These are phyloP conservation scores for Sporothrix euskadiensis DNA, from an alignment of 2,329 filamentous ascomycete genomes.

Conservation along the genomic window DNA sequence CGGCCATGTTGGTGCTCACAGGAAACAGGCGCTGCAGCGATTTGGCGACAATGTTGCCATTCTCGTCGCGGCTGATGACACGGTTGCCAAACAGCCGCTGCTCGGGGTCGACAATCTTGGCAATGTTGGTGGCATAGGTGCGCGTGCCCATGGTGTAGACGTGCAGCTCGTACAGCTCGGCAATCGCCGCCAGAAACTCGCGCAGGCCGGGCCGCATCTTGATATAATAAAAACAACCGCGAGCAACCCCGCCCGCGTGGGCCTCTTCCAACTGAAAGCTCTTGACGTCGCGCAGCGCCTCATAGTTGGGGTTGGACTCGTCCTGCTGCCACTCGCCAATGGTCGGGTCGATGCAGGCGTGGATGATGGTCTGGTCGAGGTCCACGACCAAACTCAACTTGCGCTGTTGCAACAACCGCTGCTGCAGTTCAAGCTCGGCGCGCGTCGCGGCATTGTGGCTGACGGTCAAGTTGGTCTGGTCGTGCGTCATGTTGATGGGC, in stretches of 20 bases:
- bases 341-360: slow-evolving; percentile 95
- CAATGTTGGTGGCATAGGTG: slow-evolving; percentile 91
- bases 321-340: slow-evolving; percentile 95
- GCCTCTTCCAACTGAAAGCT: slow-evolving; percentile 91
- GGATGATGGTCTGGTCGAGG: slow-evolving; percentile 96
- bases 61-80: slow-evolving; percentile 95
- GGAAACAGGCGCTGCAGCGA: slow-evolving; percentile 89
- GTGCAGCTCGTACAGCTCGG: slow-evolving; percentile 86
- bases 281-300: slow-evolving; percentile 83
- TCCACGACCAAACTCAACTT: slow-evolving; percentile 95
- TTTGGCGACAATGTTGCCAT: slow-evolving; percentile 88
- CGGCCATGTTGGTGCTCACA: slow-evolving; percentile 97
- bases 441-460: slow-evolving; percentile 77
- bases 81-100: slow-evolving; percentile 88
- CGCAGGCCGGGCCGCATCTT: slow-evolving; percentile 88
- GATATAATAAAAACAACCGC: slow-evolving; percentile 95
- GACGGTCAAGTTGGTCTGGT: slow-evolving; percentile 82
- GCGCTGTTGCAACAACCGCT: slow-evolving; percentile 72
- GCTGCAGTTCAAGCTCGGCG: slow-evolving; percentile 83
- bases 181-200: slow-evolving; percentile 75
- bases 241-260: slow-evolving; percentile 63
- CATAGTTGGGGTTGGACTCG: slow-evolving; percentile 83
- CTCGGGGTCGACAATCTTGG: slow-evolving; percentile 87
- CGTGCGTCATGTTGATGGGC: slow-evolving; percentile 92
- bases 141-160: slow-evolving; percentile 99